phyloP scores from a whole-genome alignment of 2,329 filamentous ascomycete species.

The Albophoma yamanashiensis region DNA sequence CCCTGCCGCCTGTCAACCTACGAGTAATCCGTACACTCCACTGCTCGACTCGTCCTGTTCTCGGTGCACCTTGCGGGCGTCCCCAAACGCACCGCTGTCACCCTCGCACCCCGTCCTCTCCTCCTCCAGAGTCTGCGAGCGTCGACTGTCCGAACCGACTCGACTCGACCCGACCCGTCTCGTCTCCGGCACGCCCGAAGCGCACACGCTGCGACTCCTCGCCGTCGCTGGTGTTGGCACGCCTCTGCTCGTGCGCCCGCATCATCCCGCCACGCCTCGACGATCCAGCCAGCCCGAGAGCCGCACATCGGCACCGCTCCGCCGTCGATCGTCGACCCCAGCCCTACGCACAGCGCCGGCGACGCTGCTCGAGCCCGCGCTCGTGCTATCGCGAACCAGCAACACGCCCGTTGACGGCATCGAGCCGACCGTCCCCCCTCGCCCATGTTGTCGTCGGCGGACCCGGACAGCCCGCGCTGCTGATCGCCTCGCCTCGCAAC shows the following conservation, averaged over 20 bases:
- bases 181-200: background rate
- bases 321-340: background rate
- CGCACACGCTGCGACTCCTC: background rate
- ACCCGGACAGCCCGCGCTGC: constrained; percentile 3
- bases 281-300: background rate
- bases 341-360: background rate
- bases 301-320: background rate
- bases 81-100: background rate
- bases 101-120: background rate
- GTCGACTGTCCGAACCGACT: background rate
- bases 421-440: background rate
- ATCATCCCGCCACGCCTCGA: background rate
- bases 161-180: background rate
- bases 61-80: background rate
- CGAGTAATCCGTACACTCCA: too few species aligned
- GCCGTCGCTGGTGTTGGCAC: background rate
- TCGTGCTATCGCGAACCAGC: background rate
- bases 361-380: background rate
- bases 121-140: background rate
- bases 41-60: background rate
- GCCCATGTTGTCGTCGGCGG: constrained; percentile 15
- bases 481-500: constrained; percentile 3
- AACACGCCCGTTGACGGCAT: background rate
- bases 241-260: background rate
- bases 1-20: background rate